Evolutionary conservation across 140 eudicot species (phyloP).

Genomic region (Ambrosia hybrid): DNA sequence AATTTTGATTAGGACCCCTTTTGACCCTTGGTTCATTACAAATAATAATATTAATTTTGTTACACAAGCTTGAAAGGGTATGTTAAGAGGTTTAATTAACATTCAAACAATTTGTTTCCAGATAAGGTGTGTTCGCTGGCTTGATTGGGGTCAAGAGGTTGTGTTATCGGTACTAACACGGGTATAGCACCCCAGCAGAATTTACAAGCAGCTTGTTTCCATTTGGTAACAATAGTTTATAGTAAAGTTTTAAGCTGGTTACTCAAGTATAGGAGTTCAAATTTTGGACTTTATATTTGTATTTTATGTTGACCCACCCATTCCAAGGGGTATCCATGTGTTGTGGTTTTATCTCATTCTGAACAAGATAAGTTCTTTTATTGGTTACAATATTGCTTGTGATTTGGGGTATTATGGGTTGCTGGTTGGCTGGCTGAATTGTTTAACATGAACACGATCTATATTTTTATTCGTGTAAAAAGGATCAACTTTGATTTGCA

Average conservation of each 20-base stretch:
- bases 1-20: neutral
- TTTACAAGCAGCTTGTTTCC: slow-evolving; percentile 47
- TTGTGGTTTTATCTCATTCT: neutral
- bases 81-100: neutral
- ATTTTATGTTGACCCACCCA: neutral
- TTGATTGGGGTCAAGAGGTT: slow-evolving; percentile 46
- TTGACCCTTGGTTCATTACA: slow-evolving; percentile 1
- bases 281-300: neutral
- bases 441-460: too few relatives aligned
- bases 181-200: slow-evolving; percentile 57
- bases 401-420: too few relatives aligned
- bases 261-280: neutral
- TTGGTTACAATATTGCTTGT: too few relatives aligned
- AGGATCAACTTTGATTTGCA: too few relatives aligned
- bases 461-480: too few relatives aligned
- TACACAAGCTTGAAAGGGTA: neutral
- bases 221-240: slow-evolving; percentile 52
- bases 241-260: slow-evolving; percentile 31
- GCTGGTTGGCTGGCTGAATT: too few relatives aligned
- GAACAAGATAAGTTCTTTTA: too few relatives aligned
- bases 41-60: neutral
- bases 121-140: slow-evolving; percentile 86
- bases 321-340: neutral
- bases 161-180: slow-evolving; percentile 41
- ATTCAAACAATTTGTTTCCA: slow-evolving; percentile 38